These are phyloP conservation scores for Phylloporus gajari DNA, from an alignment of 1,284 basidiomycete species.

Conservation along the genomic window DNA sequence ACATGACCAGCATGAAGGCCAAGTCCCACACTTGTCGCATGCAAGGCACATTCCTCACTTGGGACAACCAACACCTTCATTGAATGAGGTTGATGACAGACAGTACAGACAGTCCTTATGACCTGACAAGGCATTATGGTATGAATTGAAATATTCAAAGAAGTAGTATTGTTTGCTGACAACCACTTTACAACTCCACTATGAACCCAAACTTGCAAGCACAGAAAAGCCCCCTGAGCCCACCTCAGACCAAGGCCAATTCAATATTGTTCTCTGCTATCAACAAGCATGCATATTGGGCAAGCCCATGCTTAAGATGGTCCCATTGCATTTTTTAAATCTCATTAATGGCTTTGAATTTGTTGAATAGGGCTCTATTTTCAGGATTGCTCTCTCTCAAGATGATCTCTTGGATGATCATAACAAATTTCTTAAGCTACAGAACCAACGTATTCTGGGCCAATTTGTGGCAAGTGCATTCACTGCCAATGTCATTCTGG, in stretches of 20 bases:
- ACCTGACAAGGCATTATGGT: not conserved
- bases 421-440: conserved; percentile 45
- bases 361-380: conserved; percentile 70
- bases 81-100: too few relatives aligned
- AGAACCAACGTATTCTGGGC: conserved; percentile 56
- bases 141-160: not conserved
- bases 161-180: not conserved
- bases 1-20: too few relatives aligned
- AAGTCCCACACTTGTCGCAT: too few relatives aligned
- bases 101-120: not conserved
- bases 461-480: conserved; percentile 69
- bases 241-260: conserved; percentile 60
- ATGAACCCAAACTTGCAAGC: not conserved
- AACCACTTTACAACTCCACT: too few relatives aligned
- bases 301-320: conserved; percentile 55
- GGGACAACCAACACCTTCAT: too few relatives aligned
- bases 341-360: conserved; percentile 74
- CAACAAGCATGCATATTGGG: conserved; percentile 61
- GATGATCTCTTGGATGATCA: conserved; percentile 48
- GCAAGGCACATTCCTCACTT: too few relatives aligned
- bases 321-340: conserved; percentile 70
- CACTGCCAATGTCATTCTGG: conserved; percentile 74
- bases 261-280: conserved; percentile 66
- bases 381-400: conserved; percentile 56
- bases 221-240: conserved; percentile 49